Base-by-base conservation (phyloP, 371 early-diverging fungal species). In the Mucor plumbeus region DNA sequence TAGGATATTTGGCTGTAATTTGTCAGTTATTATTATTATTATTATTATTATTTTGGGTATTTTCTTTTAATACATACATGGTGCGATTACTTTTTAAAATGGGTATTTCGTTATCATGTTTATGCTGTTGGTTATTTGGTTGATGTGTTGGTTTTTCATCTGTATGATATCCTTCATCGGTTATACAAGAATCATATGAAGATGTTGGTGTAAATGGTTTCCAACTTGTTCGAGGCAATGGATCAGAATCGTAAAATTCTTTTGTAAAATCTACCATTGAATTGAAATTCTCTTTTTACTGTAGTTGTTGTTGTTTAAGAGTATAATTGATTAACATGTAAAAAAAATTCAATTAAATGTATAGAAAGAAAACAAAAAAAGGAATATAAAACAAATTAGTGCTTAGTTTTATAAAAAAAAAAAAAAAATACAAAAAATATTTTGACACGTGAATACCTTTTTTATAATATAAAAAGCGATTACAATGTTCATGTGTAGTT, bases 161-260 rank as follows among this genome's bases (percentile, higher is more conserved):
- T 39, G 82, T 79, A 59, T 72, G 63, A 50, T 81, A 81, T 13
- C 82, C 82, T 72, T 81, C 82, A 61, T 81, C 82, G 14, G 68
- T 72, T 19, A 57, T 44, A 60, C 43, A 74, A 34, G 80, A 77
- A 47, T 71, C 69, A 53, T 67, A 68, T 43, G 77, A 77, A 33
- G 44, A 47, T 11, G 60, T 38, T 57, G 58, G 47, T 17, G 53
- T 41, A 48, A 64, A 74, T 39, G 63, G 66, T 56, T 58, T 48
- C 63, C 63, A 53, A 33, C 38, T 35, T 14, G 57, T 40, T 61
- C 61, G 64, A 60, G 67, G 68, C 26, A 65, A 53, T 13, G 40
- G 61, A 54, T 67, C 62, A 34, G 55, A 54, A 55, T 64, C 56
- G 43, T 56, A 64, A 13, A 55, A 64, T 56, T 64, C 55, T 11